Conservation (phyloP, 2,329 filamentous ascomycete species). For the Trichoderma atrobrunneum region DNA sequence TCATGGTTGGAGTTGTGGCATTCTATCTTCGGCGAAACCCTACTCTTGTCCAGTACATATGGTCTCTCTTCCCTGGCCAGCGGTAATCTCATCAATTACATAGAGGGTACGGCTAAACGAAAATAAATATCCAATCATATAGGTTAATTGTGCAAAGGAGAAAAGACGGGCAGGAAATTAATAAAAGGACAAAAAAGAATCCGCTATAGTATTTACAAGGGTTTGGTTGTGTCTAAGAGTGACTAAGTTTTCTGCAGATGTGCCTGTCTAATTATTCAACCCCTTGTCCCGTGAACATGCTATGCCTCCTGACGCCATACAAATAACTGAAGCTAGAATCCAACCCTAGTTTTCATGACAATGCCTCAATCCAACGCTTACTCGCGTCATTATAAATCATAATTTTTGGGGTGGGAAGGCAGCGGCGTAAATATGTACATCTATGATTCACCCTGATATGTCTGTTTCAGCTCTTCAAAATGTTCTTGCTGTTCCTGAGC, state of each 20-base stretch:
- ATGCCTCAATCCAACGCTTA: neutral
- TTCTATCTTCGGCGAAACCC: constrained; percentile 60
- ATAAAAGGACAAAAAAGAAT: neutral
- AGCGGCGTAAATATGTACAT: neutral
- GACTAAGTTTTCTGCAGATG: neutral
- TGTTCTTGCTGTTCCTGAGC: constrained; percentile 71
- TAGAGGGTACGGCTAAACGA: no score
- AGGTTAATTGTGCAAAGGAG: neutral
- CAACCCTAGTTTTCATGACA: neutral
- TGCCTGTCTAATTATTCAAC: constrained; percentile 17
- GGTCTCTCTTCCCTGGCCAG: constrained; percentile 27
- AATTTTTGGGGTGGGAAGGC: neutral
- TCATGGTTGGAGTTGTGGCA: constrained; percentile 66
- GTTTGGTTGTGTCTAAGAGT: neutral
- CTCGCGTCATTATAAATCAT: neutral
- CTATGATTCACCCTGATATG: constrained; percentile 48
- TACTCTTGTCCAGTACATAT: constrained; percentile 27
- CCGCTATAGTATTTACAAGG: neutral
- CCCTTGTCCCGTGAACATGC: neutral
- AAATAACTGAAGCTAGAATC: neutral
- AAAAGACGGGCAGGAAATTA: neutral
- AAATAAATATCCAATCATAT: neutral
- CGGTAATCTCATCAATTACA: neutral
- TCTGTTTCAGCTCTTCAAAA: constrained; percentile 65
- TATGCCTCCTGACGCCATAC: constrained; percentile 10